A percentile compares a stretch with the other conserved stretches of the same genome.
Evolutionary conservation across 106 monocot genomes (phyloP).

Genomic region (Chionographis japonica): DNA sequence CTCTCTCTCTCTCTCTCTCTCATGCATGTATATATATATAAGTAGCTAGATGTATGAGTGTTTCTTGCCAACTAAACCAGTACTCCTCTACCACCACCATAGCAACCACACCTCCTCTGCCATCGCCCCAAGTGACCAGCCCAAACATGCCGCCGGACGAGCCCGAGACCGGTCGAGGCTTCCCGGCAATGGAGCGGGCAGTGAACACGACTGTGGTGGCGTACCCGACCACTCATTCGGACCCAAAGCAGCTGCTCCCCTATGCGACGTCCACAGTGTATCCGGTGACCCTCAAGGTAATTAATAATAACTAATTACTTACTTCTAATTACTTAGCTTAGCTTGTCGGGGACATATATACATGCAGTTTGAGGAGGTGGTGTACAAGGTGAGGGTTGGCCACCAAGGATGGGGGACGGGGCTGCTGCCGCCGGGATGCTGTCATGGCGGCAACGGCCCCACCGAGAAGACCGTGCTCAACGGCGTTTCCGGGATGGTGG

Average conservation of each 20-base stretch:
- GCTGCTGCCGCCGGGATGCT: neutral
- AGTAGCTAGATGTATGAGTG: neutral
- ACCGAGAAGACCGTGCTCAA: constrained; percentile 40
- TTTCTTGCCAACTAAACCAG: neutral
- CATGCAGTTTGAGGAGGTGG: constrained; percentile 68
- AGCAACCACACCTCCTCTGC: neutral
- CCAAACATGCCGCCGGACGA: neutral
- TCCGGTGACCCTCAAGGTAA: constrained; percentile 41
- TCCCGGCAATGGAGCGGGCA: neutral
- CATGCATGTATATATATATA: no score
- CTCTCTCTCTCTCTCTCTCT: no score
- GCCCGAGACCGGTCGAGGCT: neutral
- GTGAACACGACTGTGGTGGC: constrained; percentile 14
- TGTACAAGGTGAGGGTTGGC: constrained; percentile 53
- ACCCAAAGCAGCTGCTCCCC: neutral
- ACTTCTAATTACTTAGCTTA: neutral
- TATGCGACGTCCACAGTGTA: constrained; percentile 1
- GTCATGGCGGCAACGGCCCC: neutral
- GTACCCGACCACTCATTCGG: constrained; percentile 5
- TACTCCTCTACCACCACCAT: neutral
- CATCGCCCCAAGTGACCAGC: neutral
- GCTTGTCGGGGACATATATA: neutral
- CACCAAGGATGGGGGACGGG: neutral
- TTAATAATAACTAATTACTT: neutral
- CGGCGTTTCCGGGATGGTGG: constrained; percentile 30